Base-by-base conservation (phyloP, 176 grass and related monocot genomes). In the Aegilops umbellulata region DNA sequence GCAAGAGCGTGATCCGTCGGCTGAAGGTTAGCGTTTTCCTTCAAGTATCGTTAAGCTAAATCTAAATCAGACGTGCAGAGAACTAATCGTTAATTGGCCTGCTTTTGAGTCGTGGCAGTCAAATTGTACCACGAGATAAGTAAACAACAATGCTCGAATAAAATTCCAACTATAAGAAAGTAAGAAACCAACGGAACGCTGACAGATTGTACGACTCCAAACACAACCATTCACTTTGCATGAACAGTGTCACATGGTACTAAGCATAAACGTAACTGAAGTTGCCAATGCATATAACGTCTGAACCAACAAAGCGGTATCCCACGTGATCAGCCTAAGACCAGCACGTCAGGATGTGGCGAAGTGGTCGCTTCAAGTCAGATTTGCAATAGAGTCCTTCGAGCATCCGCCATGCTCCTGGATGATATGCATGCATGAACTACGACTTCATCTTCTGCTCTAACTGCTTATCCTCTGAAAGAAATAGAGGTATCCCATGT, bases 401-500 rank as follows among this genome's bases (percentile, higher is more conserved):
- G 2, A 76, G 51, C 60, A 11, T 35, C 60, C 57, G 15, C 32
- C 32, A 25, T 60, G 77, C 84, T 86, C 73, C 61, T 24, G 16
- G 22, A 87, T 66, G 61, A 70, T 30, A 8, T 30, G 74, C 75
- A 67, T 38, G 76, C 22, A 19, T 51, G 49, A 75, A 60, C 65
- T 58, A 66, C 58, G 61, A 47, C 73, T 81, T 68, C 35, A 66
- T 19, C 71, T 23, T 86, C n/a, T 53, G 25, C 46, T 57, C 39
- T 65, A 87, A 76, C n/a, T 47, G 60, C 38, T 85, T 41, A 92
- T 91, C 80, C 94, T 92, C 83, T 99, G 91, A 66, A 92, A 99
- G 85, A 99, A 96, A 79, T 99, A 99, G 29, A 99, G 88, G 83
- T 99, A 99, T 17, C 92, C 97, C 94, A 99, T 95, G 75, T 99